Conservation (phyloP, 306 rosid genomes). For the Cucurbita ficifolia region DNA sequence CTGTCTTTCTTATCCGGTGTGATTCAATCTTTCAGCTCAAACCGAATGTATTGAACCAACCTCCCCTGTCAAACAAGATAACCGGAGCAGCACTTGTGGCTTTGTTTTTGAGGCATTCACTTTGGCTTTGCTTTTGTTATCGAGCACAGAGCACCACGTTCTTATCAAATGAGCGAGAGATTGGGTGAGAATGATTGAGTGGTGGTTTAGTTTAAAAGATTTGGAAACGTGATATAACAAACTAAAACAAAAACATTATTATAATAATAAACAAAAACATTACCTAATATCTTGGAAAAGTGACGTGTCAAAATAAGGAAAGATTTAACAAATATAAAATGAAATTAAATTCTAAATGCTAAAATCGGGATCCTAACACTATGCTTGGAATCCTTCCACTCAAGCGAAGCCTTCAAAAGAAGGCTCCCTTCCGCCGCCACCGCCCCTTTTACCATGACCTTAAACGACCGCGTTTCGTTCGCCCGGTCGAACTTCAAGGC, state of each 20-base stretch:
- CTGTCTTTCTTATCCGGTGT: too few species aligned
- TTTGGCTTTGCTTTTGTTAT: not conserved
- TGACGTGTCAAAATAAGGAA: too few species aligned
- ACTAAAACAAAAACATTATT: too few species aligned
- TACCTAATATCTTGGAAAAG: too few species aligned
- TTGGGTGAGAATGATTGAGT: too few species aligned
- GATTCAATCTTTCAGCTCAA: too few species aligned
- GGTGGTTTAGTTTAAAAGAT: too few species aligned
- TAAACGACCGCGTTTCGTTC: constrained; percentile 30
- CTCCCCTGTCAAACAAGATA: constrained; percentile 25
- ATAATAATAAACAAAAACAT: too few species aligned
- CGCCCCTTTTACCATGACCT: constrained; percentile 39
- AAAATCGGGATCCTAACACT: constrained; percentile 44
- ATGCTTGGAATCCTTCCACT: constrained; percentile 53
- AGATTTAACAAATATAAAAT: not conserved
- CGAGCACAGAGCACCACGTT: not conserved
- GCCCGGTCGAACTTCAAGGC: constrained; percentile 22
- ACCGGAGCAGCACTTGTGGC: constrained; percentile 13
- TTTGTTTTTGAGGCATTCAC: not conserved
- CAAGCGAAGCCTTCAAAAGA: constrained; percentile 23
- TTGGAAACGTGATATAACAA: too few species aligned
- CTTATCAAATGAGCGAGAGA: too few species aligned
- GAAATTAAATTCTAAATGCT: constrained; percentile 6
- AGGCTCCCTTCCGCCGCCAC: not conserved
- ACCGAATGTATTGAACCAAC: constrained; percentile 11